phyloP scores from a whole-genome alignment of 495 filamentous ascomycete genomes.

The Amphirosellinia nigrospora region DNA sequence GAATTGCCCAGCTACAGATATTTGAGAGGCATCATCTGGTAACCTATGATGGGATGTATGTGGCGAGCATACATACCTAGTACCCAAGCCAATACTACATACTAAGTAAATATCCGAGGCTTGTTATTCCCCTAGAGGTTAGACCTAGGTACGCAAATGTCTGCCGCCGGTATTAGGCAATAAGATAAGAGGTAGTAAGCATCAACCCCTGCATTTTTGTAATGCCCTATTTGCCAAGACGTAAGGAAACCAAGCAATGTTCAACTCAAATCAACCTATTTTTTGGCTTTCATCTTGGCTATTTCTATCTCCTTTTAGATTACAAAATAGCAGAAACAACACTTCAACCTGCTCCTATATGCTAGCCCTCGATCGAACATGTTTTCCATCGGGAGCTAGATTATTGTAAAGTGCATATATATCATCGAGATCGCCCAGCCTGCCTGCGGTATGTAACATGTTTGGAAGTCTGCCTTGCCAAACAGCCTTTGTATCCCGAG shows the following conservation, averaged over 20 bases:
- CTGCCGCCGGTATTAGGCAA: neutral
- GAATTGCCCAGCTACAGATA: neutral
- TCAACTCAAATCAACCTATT: neutral
- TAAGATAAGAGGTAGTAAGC: slow-evolving; percentile 15
- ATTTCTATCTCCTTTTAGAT: neutral
- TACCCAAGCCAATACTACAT: slow-evolving; percentile 4
- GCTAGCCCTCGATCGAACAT: neutral
- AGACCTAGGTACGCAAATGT: neutral
- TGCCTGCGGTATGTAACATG: slow-evolving; percentile 1
- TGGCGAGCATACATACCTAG: too few species aligned
- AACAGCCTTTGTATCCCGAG: neutral
- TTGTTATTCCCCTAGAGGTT: slow-evolving; percentile 3
- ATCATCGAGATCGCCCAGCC: slow-evolving; percentile 5
- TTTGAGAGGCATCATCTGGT: neutral
- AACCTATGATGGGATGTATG: too few species aligned
- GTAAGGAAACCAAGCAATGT: neutral
- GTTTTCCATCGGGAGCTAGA: neutral
- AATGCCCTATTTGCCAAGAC: slow-evolving; percentile 2
- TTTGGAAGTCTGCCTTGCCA: neutral
- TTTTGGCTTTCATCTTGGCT: neutral
- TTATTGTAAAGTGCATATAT: neutral
- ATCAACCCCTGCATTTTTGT: neutral
- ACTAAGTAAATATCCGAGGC: neutral
- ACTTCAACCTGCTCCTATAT: neutral
- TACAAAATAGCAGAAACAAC: neutral